phyloP scores from a whole-genome alignment of 2,329 filamentous ascomycete genomes.

The Myotisia sp. region DNA sequence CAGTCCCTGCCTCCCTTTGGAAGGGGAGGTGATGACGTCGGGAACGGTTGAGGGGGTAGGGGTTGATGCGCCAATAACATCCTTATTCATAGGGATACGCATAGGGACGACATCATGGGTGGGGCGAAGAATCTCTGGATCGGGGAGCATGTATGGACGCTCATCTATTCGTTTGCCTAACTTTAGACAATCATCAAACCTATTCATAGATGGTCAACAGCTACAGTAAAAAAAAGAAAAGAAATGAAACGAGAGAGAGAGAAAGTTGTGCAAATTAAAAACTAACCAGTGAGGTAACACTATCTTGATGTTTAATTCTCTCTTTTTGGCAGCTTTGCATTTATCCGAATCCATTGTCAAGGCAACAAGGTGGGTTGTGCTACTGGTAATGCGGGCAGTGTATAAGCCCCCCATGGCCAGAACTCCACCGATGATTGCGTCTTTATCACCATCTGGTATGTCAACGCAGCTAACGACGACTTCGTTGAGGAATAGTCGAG shows the following conservation, averaged over 20 bases:
- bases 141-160: conserved; percentile 66
- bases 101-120: conserved; percentile 40
- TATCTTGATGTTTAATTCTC: conserved; percentile 53
- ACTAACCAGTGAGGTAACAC: conserved; percentile 80
- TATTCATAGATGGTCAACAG: conserved; percentile 30
- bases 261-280: no score
- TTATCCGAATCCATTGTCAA: conserved; percentile 61
- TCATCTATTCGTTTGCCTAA: conserved; percentile 86
- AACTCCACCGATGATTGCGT: conserved; percentile 80
- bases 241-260: conserved; percentile 12
- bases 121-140: conserved; percentile 65
- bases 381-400: conserved; percentile 52
- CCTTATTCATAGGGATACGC: conserved; percentile 42
- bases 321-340: conserved; percentile 36
- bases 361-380: conserved; percentile 81
- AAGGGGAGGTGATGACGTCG: conserved; percentile 16
- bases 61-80: conserved; percentile 54
- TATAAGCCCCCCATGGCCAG: conserved; percentile 80
- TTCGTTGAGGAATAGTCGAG: conserved; percentile 74
- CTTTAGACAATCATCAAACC: conserved; percentile 94
- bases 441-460: conserved; percentile 72
- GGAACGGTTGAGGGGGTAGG: conserved; percentile 32
- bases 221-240: background rate
- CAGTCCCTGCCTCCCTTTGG: conserved; percentile 36
- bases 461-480: conserved; percentile 72